Percentiles rank a stretch among this genome's conserved stretches.
Evolutionary conservation across 106 monocot species (phyloP).

Genomic region (Dioscorea dumetorum): DNA sequence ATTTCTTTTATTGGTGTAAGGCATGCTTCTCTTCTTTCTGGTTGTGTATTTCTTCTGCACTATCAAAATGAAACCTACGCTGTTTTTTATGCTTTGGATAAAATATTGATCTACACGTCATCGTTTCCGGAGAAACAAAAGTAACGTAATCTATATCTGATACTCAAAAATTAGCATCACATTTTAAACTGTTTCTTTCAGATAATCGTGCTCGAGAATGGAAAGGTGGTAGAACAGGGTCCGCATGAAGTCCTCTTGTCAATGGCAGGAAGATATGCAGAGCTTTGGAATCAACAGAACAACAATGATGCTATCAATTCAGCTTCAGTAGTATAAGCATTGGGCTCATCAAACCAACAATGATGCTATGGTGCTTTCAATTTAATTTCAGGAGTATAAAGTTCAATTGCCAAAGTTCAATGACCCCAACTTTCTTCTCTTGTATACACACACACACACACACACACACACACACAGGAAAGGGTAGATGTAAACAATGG

Average conservation of each 20-base stretch:
- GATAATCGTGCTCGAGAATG: constrained; percentile 93
- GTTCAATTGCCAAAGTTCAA: background rate
- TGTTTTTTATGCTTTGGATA: too few relatives aligned
- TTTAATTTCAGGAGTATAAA: constrained; percentile 3
- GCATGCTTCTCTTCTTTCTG: too few relatives aligned
- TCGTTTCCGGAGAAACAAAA: too few relatives aligned
- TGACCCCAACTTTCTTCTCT: constrained; percentile 1
- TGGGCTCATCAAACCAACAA: constrained; percentile 89
- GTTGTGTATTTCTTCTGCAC: too few relatives aligned
- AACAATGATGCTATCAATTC: constrained; percentile 43
- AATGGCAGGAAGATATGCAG: constrained; percentile 73
- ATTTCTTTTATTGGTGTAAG: too few relatives aligned
- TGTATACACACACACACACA: too few relatives aligned
- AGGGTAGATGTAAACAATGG: background rate
- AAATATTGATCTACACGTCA: too few relatives aligned
- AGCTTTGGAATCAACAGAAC: constrained; percentile 95
- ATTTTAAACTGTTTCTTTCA: constrained; percentile 15
- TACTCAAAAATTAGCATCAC: too few relatives aligned
- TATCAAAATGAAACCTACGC: too few relatives aligned
- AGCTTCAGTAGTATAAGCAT: constrained; percentile 23
- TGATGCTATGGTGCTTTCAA: constrained; percentile 25
- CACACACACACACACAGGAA: background rate
- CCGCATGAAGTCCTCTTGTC: constrained; percentile 89
- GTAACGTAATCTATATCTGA: too few relatives aligned
- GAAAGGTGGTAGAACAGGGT: constrained; percentile 85